Percentiles rank a stretch among this genome's conserved stretches.
These are phyloP conservation scores for Penicillium angulare DNA, from an alignment of 495 filamentous ascomycete genomes.

Conservation along the genomic window DNA sequence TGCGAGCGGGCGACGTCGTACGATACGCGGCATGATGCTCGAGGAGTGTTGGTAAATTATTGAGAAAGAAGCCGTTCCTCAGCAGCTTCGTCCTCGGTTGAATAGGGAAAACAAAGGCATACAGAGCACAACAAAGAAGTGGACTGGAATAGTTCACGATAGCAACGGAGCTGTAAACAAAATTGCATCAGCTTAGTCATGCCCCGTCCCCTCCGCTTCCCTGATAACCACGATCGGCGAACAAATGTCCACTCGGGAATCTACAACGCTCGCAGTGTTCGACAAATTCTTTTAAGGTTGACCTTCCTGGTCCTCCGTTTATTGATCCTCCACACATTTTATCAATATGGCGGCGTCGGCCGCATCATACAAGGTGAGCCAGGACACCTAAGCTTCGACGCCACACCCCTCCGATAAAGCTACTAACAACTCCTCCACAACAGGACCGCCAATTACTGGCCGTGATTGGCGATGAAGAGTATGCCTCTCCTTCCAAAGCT, in stretches of 20 bases:
- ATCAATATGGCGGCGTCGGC: constrained; percentile 37
- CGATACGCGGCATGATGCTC: constrained; percentile 66
- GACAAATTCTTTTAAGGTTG: background rate
- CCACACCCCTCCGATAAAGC: constrained; percentile 17
- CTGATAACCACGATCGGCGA: constrained; percentile 21
- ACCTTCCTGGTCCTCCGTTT: background rate
- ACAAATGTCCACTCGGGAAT: constrained; percentile 5
- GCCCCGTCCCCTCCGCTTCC: constrained; percentile 11
- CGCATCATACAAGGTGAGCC: constrained; percentile 42
- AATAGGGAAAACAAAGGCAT: constrained; percentile 8
- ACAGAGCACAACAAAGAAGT: background rate
- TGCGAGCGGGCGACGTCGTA: constrained; percentile 71
- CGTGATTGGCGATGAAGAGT: constrained; percentile 96
- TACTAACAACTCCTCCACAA: constrained; percentile 16
- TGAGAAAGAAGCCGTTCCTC: constrained; percentile 21
- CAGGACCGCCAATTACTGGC: constrained; percentile 93
- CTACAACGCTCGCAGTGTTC: background rate
- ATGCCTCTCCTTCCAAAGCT: constrained; percentile 7
- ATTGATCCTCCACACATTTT: background rate
- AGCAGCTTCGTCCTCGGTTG: constrained; percentile 18
- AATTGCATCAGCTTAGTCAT: constrained; percentile 30
- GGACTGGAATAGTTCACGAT: constrained; percentile 2
- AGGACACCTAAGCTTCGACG: constrained; percentile 2
- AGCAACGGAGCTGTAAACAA: constrained; percentile 17
- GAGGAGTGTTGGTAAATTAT: background rate